These are phyloP conservation scores for Lentinus brumalis DNA, from an alignment of 768 basidiomycete genomes.

Conservation along the genomic window DNA sequence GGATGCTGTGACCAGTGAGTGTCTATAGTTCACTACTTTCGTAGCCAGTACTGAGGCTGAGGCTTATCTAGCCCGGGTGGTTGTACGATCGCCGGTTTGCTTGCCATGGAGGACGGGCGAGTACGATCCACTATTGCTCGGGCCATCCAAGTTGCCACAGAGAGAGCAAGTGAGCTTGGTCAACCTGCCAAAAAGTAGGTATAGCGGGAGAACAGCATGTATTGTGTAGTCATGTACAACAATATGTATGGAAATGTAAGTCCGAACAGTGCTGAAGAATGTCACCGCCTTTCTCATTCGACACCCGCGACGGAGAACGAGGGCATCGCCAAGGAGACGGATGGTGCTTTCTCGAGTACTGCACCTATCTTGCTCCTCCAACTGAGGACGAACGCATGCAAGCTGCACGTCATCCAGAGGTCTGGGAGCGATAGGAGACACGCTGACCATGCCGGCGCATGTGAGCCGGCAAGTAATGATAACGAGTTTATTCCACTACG, in stretches of 20 bases:
- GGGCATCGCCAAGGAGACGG: constrained; percentile 30
- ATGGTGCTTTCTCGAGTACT: constrained; percentile 16
- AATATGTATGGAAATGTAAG: background rate
- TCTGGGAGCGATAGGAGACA: constrained; percentile 2
- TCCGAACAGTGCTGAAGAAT: constrained; percentile 1
- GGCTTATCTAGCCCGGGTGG: constrained; percentile 84
- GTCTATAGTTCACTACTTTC: background rate
- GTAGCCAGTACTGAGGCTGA: background rate
- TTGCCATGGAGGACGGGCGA: constrained; percentile 91
- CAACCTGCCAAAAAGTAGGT: constrained; percentile 59
- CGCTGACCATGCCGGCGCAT: too few relatives aligned
- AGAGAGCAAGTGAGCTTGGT: constrained; percentile 84
- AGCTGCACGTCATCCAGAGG: constrained; percentile 8
- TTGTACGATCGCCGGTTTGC: constrained; percentile 95
- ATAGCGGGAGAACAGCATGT: background rate
- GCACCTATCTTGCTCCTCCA: constrained; percentile 19
- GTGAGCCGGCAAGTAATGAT: background rate
- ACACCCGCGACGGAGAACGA: constrained; percentile 23
- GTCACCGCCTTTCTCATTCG: constrained; percentile 30
- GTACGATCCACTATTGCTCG: constrained; percentile 94
- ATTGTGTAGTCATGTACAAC: background rate
- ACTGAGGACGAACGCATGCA: constrained; percentile 8
- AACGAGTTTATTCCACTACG: background rate
- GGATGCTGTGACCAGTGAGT: constrained; percentile 94
- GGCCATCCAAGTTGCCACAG: constrained; percentile 91